These are phyloP conservation scores for Colletotrichum orchidophilum DNA, from an alignment of 2,329 filamentous ascomycete species.

Conservation along the genomic window DNA sequence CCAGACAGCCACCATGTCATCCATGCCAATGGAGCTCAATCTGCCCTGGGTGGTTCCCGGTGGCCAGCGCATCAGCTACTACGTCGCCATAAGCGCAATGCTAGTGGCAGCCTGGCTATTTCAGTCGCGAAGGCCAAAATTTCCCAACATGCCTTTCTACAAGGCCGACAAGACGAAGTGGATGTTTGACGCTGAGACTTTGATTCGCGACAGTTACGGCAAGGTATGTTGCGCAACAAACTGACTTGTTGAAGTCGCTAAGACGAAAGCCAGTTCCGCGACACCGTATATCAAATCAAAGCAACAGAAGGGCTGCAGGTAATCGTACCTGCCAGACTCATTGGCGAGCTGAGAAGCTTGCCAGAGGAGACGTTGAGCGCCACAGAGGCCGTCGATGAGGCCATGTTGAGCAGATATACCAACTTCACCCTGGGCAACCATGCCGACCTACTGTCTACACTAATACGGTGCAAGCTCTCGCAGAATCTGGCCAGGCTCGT, in stretches of 20 bases:
- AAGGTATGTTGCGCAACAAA: constrained; percentile 47
- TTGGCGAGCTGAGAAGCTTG: constrained; percentile 57
- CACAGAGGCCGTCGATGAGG: constrained; percentile 58
- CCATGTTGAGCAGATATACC: constrained; percentile 61
- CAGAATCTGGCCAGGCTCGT: constrained; percentile 57
- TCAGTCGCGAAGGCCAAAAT: constrained; percentile 43
- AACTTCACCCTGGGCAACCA: constrained; percentile 59
- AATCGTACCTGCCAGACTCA: constrained; percentile 54
- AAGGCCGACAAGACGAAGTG: constrained; percentile 59
- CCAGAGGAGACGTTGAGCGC: constrained; percentile 60
- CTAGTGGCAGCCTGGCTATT: constrained; percentile 51
- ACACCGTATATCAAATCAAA: constrained; percentile 60
- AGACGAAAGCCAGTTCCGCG: constrained; percentile 50
- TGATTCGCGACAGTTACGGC: constrained; percentile 59
- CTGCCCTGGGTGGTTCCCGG: constrained; percentile 41
- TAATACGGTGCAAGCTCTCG: constrained; percentile 57
- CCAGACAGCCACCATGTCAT: constrained; percentile 35
- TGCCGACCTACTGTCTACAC: constrained; percentile 52
- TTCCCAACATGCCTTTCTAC: constrained; percentile 55
- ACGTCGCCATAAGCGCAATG: constrained; percentile 48
- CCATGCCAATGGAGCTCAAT: constrained; percentile 36
- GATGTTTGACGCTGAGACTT: constrained; percentile 59
- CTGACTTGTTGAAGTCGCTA: neutral
- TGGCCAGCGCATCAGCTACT: constrained; percentile 50
- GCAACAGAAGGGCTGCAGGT: constrained; percentile 61